These are phyloP conservation scores for Podila verticillata DNA, from an alignment of 192 early-diverging fungal species.

Conservation along the genomic window DNA sequence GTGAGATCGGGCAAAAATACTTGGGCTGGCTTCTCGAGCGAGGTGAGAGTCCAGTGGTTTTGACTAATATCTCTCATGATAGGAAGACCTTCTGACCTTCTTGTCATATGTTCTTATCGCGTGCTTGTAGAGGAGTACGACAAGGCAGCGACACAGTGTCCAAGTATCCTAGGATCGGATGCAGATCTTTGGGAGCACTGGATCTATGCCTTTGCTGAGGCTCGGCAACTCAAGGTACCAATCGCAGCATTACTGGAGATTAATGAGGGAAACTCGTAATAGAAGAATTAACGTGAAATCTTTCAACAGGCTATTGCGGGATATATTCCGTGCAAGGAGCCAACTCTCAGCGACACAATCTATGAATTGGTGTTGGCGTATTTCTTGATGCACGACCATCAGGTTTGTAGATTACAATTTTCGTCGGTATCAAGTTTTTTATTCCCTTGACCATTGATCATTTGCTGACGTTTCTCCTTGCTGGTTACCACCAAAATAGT, in stretches of 20 bases:
- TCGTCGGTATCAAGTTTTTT: neutral
- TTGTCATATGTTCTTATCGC: constrained; percentile 14
- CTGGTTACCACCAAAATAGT: constrained; percentile 23
- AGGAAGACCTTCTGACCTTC: constrained; percentile 13
- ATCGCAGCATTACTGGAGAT: neutral
- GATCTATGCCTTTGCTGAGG: constrained; percentile 89
- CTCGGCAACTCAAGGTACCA: constrained; percentile 71
- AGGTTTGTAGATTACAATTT: constrained; percentile 46
- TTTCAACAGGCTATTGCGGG: constrained; percentile 68
- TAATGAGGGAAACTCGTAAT: too few species aligned
- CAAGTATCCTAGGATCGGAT: constrained; percentile 77
- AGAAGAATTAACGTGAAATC: too few species aligned
- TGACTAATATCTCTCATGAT: neutral
- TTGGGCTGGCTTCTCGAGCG: constrained; percentile 77
- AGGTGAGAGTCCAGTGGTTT: constrained; percentile 41
- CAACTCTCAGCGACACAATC: constrained; percentile 78
- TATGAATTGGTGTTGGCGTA: constrained; percentile 90
- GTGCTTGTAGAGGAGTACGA: constrained; percentile 58
- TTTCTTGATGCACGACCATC: constrained; percentile 72
- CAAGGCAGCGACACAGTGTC: constrained; percentile 77
- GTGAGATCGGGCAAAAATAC: constrained; percentile 86
- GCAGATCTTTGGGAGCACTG: constrained; percentile 88
- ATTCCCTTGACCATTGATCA: neutral
- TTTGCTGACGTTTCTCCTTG: neutral
- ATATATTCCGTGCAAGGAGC: constrained; percentile 78